Evolutionary conservation across 495 filamentous ascomycete species (phyloP), one percentile per base, ranked within the genome.

Genomic region (Neurospora sublineolata): DNA sequence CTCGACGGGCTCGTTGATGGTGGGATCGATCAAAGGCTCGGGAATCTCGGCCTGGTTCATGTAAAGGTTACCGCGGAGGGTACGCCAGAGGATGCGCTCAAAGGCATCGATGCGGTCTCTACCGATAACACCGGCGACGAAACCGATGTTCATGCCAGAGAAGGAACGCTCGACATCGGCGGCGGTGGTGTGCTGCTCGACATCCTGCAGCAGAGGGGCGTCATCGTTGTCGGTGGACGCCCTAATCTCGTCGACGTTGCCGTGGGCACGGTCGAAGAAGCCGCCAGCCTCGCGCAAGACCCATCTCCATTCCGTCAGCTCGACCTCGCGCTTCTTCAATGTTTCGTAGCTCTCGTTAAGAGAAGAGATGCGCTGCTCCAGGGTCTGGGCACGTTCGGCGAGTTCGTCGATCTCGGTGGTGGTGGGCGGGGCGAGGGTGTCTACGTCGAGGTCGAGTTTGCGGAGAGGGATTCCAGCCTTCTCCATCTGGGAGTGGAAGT

Each of bases 31-130:
- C 71, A 99, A 92, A n/a, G 93, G 89, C 75, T 98, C 93, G 37
- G 93, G 90, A 70, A 99, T 98, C 84, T 98, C 95, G 40, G 94
- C 93, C 84, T 99, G 95, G 83, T 98, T 99, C 95, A 99, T 99
- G 84, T 97, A 99, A 23, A 99, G 87, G 82, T 99, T 99, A 74
- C 95, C 95, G 76, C 95, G 93, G 70, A 99, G 85, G 0, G 95
- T 97, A 70, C 95, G 87, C 95, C 95, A 99, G 18, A 99, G 86
- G 73, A 98, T 98, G 69, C 95, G 90, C 82, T 99, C 95, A 77
- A 99, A 97, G 39, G 95, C 91, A 10, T 91, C 94, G 71, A 98
- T 95, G 9, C 94, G 90, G 73, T 97, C 94, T 33, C 94, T 87
- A 33, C 92, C 91, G 76, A 99, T 98, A 69, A 98, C 96, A 80